A percentile compares a stretch with the other conserved stretches of the same genome.
These are phyloP conservation scores for Streptanthus diversifolius DNA, from an alignment of 345 rosid species.

Conservation along the genomic window DNA sequence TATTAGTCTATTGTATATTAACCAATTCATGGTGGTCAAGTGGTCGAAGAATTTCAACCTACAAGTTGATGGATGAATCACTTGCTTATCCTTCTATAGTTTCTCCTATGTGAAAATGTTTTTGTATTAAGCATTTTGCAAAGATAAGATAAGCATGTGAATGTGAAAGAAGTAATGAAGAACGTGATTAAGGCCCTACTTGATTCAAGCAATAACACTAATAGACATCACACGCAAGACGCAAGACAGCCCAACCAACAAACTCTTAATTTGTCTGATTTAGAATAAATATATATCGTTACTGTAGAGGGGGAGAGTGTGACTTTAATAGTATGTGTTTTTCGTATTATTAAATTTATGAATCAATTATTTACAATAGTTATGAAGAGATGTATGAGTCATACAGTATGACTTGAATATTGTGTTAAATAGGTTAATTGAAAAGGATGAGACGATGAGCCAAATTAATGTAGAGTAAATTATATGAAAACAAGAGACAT, in stretches of 20 bases:
- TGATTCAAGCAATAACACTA: slow-evolving; percentile 19
- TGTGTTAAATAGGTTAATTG: not conserved
- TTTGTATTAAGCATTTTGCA: not conserved
- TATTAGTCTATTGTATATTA: not conserved
- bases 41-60: not conserved
- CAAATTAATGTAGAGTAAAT: not conserved
- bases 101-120: not conserved
- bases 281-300: not conserved
- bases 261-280: slow-evolving; percentile 12
- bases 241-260: slow-evolving; percentile 15
- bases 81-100: not conserved
- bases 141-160: not conserved
- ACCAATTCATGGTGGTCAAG: not conserved
- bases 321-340: not conserved
- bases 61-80: not conserved
- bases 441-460: not conserved
- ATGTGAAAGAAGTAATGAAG: slow-evolving; percentile 24
- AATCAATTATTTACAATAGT: not conserved
- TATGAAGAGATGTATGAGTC: not conserved
- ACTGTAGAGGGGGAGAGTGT: not conserved
- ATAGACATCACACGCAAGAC: slow-evolving; percentile 25
- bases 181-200: slow-evolving; percentile 35
- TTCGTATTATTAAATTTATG: not conserved
- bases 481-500: not conserved
- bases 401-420: not conserved